Conservation (phyloP, 805 yeast genomes). For the Ogataea parapolymorpha region DNA sequence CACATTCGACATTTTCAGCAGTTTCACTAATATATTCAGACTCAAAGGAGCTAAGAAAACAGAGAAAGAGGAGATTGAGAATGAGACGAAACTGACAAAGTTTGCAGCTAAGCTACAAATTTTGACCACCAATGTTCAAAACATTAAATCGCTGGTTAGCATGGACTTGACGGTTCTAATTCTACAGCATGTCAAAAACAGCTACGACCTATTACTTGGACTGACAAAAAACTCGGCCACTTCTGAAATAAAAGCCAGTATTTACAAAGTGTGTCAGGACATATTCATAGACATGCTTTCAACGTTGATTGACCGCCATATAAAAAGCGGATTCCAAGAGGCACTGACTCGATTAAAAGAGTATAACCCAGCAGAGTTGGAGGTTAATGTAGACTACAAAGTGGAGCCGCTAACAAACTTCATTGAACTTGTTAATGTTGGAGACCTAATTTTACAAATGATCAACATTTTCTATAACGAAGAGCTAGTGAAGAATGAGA, state of each 20-base stretch:
- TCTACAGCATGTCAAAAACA: slow-evolving; percentile 62
- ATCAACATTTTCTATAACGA: slow-evolving; percentile 85
- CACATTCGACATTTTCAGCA: slow-evolving; percentile 51
- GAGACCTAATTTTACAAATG: slow-evolving; percentile 91
- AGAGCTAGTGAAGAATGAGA: slow-evolving; percentile 57
- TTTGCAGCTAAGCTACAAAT: slow-evolving; percentile 80
- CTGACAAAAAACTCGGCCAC: slow-evolving; percentile 35
- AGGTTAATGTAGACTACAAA: slow-evolving; percentile 21
- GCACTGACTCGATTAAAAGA: slow-evolving; percentile 68
- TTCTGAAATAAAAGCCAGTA: slow-evolving; percentile 30
- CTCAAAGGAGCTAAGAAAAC: slow-evolving; percentile 25
- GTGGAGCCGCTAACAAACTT: slow-evolving; percentile 87
- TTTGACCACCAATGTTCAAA: slow-evolving; percentile 68
- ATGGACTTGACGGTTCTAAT: slow-evolving; percentile 74
- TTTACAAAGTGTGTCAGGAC: slow-evolving; percentile 43
- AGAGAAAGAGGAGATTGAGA: slow-evolving; percentile 29
- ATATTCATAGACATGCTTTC: slow-evolving; percentile 66
- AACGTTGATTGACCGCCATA: slow-evolving; percentile 65
- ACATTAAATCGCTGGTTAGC: slow-evolving; percentile 72
- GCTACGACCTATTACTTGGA: slow-evolving; percentile 55
- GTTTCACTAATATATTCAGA: slow-evolving; percentile 62
- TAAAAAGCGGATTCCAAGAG: slow-evolving; percentile 79
- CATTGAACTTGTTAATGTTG: slow-evolving; percentile 87
- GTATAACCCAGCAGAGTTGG: slow-evolving; percentile 56
- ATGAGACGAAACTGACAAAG: slow-evolving; percentile 43